Conservation (phyloP, 108 stramenopile genomes). For the Heterococcus sp. region DNA sequence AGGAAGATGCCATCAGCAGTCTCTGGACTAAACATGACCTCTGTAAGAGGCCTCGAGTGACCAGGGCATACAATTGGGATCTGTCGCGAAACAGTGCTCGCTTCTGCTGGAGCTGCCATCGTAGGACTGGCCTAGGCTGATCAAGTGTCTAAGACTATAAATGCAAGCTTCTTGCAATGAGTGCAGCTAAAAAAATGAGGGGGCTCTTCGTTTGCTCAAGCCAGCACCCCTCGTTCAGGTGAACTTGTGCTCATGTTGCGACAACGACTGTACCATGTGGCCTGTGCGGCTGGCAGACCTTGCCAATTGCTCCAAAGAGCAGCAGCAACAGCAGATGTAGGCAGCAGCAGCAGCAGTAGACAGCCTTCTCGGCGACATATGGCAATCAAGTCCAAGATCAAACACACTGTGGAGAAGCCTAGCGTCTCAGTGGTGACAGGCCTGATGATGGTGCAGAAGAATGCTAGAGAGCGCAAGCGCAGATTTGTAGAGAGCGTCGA, state of each 20-base stretch:
- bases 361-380: too few species aligned
- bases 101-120: constrained; percentile 19
- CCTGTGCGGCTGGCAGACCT: too few species aligned
- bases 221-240: too few species aligned
- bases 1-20: constrained; percentile 47
- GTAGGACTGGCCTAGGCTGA: neutral
- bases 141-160: too few species aligned
- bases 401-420: neutral
- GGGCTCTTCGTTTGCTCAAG: too few species aligned
- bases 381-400: neutral
- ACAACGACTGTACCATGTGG: too few species aligned
- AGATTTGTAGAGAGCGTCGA: constrained; percentile 72
- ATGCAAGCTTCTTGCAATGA: too few species aligned
- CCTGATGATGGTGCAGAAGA: constrained; percentile 7
- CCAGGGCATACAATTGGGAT: constrained; percentile 50
- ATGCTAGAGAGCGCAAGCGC: neutral
- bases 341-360: too few species aligned
- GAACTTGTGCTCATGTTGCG: too few species aligned
- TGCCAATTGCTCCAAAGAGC: too few species aligned
- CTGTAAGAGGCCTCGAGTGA: constrained; percentile 43
- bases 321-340: too few species aligned
- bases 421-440: constrained; percentile 8
- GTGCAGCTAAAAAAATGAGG: too few species aligned
- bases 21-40: constrained; percentile 32
- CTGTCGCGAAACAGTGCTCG: constrained; percentile 22